Percentiles rank a stretch among this genome's conserved stretches.
phyloP scores from a whole-genome alignment of 345 rosid species.

The Rhodamnia rubescens region DNA sequence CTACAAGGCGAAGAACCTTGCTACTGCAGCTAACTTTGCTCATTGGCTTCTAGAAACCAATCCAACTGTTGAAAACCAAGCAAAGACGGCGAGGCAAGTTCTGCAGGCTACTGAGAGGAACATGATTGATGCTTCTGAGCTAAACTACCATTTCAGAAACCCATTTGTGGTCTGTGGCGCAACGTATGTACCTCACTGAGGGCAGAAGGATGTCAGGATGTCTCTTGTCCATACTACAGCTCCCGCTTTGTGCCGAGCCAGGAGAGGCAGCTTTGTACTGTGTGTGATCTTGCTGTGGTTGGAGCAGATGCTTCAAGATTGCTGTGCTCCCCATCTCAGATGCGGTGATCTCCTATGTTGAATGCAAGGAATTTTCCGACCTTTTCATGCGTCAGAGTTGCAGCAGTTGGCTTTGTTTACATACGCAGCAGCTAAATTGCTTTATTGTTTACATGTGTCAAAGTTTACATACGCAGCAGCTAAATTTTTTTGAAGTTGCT shows the following conservation, averaged over 20 bases:
- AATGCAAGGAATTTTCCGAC: not conserved
- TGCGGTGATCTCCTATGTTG: conserved; percentile 25
- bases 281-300: conserved; percentile 69
- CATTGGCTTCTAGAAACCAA: conserved; percentile 70
- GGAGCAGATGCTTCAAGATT: conserved; percentile 95
- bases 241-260: conserved; percentile 65
- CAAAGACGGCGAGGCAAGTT: conserved; percentile 75
- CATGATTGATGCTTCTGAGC: conserved; percentile 46
- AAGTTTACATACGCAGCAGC: too few relatives aligned
- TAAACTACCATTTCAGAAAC: conserved; percentile 89
- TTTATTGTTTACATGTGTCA: too few relatives aligned
- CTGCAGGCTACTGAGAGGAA: conserved; percentile 75
- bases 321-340: conserved; percentile 81
- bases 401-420: not conserved
- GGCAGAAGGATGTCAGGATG: conserved; percentile 74
- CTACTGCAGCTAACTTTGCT: conserved; percentile 78
- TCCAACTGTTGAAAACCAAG: conserved; percentile 65
- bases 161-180: conserved; percentile 87
- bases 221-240: conserved; percentile 77
- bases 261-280: conserved; percentile 65
- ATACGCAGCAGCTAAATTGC: not conserved
- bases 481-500: too few relatives aligned
- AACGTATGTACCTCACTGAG: conserved; percentile 82
- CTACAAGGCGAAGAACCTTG: conserved; percentile 69
- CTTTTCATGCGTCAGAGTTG: not conserved